These are phyloP conservation scores for Zygosaccharomyces kombuchaensis DNA, from an alignment of 805 yeast genomes.

Conservation along the genomic window DNA sequence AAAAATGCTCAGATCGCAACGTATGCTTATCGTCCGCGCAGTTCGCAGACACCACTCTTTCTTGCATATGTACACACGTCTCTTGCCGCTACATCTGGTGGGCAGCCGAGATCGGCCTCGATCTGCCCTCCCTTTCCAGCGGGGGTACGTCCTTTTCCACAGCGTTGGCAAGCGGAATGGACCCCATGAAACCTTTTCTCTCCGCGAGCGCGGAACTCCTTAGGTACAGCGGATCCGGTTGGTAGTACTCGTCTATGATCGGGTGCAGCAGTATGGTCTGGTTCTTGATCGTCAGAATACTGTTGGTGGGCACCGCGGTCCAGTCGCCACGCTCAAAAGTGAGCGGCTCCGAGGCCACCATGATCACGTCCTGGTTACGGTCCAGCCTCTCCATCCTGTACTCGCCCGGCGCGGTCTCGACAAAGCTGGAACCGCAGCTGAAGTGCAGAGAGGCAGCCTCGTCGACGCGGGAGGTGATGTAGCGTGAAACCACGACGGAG, in stretches of 20 bases:
- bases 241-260: conserved; percentile 82
- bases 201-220: conserved; percentile 82
- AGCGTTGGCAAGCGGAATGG: conserved; percentile 65
- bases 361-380: conserved; percentile 88
- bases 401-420: conserved; percentile 86
- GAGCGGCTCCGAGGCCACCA: conserved; percentile 94
- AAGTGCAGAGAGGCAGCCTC: conserved; percentile 97
- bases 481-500: conserved; percentile 79
- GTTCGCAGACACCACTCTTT: too few relatives aligned
- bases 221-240: conserved; percentile 57
- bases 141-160: conserved; percentile 63
- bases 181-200: conserved; percentile 88
- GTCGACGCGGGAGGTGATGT: conserved; percentile 81
- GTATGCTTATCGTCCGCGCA: too few relatives aligned
- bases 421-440: conserved; percentile 87
- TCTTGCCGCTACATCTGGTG: conserved; percentile 3
- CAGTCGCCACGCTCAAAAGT: conserved; percentile 97
- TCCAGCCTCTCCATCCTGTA: conserved; percentile 92
- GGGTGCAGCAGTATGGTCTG: conserved; percentile 92
- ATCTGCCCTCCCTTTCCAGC: conserved; percentile 69
- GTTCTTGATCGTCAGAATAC: conserved; percentile 71
- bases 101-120: conserved; percentile 31
- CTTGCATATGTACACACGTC: too few relatives aligned
- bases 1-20: too few relatives aligned
- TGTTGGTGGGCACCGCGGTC: conserved; percentile 94